Evolutionary conservation across 176 grass and related monocot species (phyloP), one percentile per base, ranked within the genome.

Genomic region (bread wheat (Triticum aestivum)): DNA sequence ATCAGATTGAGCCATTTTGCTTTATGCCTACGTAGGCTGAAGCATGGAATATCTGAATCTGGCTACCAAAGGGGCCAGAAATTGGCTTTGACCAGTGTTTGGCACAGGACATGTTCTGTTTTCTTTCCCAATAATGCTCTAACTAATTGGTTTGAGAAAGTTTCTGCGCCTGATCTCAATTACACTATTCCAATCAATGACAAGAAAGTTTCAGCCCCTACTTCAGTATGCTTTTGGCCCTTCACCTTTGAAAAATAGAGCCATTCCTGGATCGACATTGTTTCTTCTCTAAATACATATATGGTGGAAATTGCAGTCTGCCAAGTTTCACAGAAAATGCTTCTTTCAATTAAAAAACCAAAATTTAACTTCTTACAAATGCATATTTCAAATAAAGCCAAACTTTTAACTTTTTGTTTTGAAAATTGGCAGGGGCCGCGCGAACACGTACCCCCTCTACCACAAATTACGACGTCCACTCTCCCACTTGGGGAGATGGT

Each of bases 391-490:
- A 52, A 17, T 18, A 52, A 52, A 52, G 2, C 15, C 49, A 52
- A 52, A 17, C 5, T 18, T 52, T 15, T 49, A 51, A 30, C 4
- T 7, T 0, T 30, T 5, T 75, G 18, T 9, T 2, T 14, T 5
- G 5, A 52, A 52, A 2, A 24, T 65, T 92, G 59, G 61, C 61
- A 69, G 64, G 86, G 86, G 83, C 82, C 89, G 79, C 87, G 75
- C 85, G 84, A n/a, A 91, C 91, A 63, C 91, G 75, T 93, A 93
- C 82, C 87, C 91, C 85, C 69, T 86, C 63, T 86, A n/a, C 0
- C 79, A 90, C 56, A 93, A 96, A 93, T 96, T 93, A 89, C 6
- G 82, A 96, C 87, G 69, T 88, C 91, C 91, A 93, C 73, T 91
- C 84, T 90, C 66, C 66, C 24, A 44, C 65, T 90, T 86, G 34